Conservation (phyloP, 306 rosid species). For the Vicia sativa region DNA sequence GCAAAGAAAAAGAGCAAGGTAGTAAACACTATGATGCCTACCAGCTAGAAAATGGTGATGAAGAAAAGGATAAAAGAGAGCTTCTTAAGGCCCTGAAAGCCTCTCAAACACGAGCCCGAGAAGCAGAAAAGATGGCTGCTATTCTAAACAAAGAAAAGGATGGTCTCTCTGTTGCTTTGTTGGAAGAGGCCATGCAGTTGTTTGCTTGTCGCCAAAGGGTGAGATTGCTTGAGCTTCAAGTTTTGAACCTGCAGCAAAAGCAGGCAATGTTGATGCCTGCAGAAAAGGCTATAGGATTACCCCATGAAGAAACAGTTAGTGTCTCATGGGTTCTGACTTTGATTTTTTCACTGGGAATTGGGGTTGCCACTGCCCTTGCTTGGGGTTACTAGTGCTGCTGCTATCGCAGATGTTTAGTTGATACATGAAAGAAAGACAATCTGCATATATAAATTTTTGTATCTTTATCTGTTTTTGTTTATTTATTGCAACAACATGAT, state of each 20-base stretch:
- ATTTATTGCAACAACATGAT: background rate
- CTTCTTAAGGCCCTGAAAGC: slow-evolving; percentile 75
- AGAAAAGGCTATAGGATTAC: slow-evolving; percentile 6
- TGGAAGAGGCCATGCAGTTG: slow-evolving; percentile 60
- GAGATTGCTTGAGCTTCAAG: slow-evolving; percentile 76
- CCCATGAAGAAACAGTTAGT: slow-evolving; percentile 35
- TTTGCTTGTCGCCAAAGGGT: slow-evolving; percentile 66
- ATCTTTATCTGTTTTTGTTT: background rate
- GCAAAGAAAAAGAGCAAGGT: slow-evolving; percentile 30
- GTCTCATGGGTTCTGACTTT: slow-evolving; percentile 60
- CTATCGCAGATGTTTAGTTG: background rate
- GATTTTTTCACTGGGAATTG: slow-evolving; percentile 71
- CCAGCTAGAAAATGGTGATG: slow-evolving; percentile 24
- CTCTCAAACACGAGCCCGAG: slow-evolving; percentile 82
- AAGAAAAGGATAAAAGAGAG: slow-evolving; percentile 51
- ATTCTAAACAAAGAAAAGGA: slow-evolving; percentile 59
- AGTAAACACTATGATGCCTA: slow-evolving; percentile 18
- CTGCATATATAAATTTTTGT: slow-evolving; percentile 23
- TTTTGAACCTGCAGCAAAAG: slow-evolving; percentile 49
- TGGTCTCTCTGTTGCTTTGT: slow-evolving; percentile 50
- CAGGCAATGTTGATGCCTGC: background rate
- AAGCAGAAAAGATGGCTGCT: slow-evolving; percentile 67
- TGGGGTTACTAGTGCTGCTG: slow-evolving; percentile 39
- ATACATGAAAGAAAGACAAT: background rate
- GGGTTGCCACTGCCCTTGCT: slow-evolving; percentile 63